Percentiles rank a stretch among this genome's conserved stretches.
phyloP scores from a whole-genome alignment of 257 asterid species.

The Ehretia macrophylla region DNA sequence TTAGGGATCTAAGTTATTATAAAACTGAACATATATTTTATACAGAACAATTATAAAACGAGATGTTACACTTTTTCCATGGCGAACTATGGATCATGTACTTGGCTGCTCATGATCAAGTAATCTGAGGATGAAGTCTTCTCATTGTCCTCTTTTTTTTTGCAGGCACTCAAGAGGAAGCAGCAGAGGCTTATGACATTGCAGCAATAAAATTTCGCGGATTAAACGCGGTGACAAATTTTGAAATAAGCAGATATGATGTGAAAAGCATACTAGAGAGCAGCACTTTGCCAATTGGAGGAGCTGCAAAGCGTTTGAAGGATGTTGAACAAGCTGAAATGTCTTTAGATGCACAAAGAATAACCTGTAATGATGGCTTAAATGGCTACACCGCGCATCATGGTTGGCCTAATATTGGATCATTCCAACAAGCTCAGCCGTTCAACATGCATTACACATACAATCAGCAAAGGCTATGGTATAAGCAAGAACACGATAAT shows the following conservation, averaged over 20 bases:
- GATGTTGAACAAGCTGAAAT: constrained; percentile 60
- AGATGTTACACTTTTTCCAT: no score
- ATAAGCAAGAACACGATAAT: constrained; percentile 54
- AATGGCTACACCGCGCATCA: constrained; percentile 23
- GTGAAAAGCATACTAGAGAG: constrained; percentile 83
- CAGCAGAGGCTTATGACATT: constrained; percentile 90
- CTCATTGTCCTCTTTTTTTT: background rate
- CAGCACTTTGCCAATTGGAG: constrained; percentile 60
- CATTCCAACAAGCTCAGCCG: constrained; percentile 51
- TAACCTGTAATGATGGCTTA: background rate
- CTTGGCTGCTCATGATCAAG: no score
- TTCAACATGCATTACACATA: constrained; percentile 40
- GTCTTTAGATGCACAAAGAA: constrained; percentile 40
- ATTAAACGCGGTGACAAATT: constrained; percentile 73
- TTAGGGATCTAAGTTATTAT: no score
- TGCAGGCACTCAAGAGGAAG: constrained; percentile 88
- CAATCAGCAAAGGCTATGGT: constrained; percentile 54
- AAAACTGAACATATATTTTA: no score
- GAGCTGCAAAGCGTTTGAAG: constrained; percentile 74
- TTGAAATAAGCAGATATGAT: constrained; percentile 72
- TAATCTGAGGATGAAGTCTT: no score
- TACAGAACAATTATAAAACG: no score
- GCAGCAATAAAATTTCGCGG: constrained; percentile 92
- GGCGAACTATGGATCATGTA: no score
- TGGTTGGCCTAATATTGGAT: constrained; percentile 56